Evolutionary conservation across 495 filamentous ascomycete genomes (phyloP), one percentile per base, ranked within the genome.

Genomic region (Stereocaulon alpinum): DNA sequence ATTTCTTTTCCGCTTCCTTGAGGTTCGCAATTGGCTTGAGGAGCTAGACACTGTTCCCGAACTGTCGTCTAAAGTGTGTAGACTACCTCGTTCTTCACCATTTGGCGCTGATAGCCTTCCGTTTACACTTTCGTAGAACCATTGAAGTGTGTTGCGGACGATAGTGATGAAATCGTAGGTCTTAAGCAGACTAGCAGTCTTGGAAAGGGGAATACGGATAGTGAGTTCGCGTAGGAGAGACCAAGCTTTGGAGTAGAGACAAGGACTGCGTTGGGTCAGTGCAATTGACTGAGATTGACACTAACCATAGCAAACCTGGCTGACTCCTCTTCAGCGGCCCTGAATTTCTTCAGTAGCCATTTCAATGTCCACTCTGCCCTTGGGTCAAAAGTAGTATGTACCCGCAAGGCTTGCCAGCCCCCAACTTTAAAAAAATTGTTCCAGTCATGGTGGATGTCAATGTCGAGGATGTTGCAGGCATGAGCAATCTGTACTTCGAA

Each of bases 291-390:
- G 3, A 12, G 1, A 32, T 32, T 30, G 6, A n/a, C 27, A 18
- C 45, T 5, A 3, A 32, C 47, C 47, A 3, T 32, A 27, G 30
- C 47, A 50, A 30, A 50, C 47, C 47, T 30, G 6, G 27, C 17
- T 15, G 4, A 24, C 27, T 50, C 71, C 64, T 66, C 14, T 49
- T 51, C 6, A 18, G 67, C 66, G 22, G 69, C 64, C 51, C 80
- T 75, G 17, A 86, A 59, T 63, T 77, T 82, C 66, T 83, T 84
- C 61, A 88, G 73, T 29, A 88, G 67, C 86, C 86, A 89, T 62
- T 78, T 75, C 27, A 86, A 67, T 9, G 84, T 73, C 83, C 83
- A 87, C 69, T 87, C 83, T 62, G 83, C 79, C 69, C 82, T 78
- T 22, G 76, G 75, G 14, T 72, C 71, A 15, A 69, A 65, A 30